Base-by-base conservation (phyloP, 371 early-diverging fungal genomes). In the Lichtheimia hyalospora region DNA sequence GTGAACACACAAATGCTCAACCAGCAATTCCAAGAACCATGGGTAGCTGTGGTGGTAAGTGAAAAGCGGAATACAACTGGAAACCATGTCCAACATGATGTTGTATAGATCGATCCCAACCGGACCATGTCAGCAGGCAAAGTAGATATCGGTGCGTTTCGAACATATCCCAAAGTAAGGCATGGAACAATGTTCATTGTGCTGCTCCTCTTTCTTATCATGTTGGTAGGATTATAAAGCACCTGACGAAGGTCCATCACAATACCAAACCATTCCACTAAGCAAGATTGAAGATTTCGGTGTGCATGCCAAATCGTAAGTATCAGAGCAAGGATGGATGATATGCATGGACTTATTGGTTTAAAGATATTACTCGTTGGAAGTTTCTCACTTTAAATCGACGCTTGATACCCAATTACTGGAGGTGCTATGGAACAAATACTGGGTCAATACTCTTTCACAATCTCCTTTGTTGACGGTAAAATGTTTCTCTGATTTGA, bases 261-360 rank as follows among this genome's bases (percentile, higher is more conserved):
- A 88, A 67, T 89, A 87, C 66, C 89, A 90, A 61, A 84, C 86
- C 50, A 93, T 98, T 67, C 99, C 99, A 27, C 66, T 94, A 49
- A 84, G 82, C 80, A 98, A 98, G 66, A 94, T 96, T 64, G 97
- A 96, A 74, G 99, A 98, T 74, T 97, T 97, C 73, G 99, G 97
- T 66, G 96, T 95, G 14, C 97, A 97, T 72, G 88, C 89, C 57
- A 94, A 92, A 62, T 86, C 89, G 84, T 89, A 76, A 62, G 75
- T 61, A 46, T 12, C 10, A 16, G 46, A 21, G 10, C 7, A 21
- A 8, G 23, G 12, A 2, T 42, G 56, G 56, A 40, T 8, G 34
- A 12, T 14, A 13, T 2, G 12, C 15, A 23, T 24, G 44, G 52
- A 20, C 16, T 23, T 48, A 28, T 5, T 23, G 14, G 10, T 18